phyloP scores from a whole-genome alignment of 768 basidiomycete species.

The Cyathus striatus region DNA sequence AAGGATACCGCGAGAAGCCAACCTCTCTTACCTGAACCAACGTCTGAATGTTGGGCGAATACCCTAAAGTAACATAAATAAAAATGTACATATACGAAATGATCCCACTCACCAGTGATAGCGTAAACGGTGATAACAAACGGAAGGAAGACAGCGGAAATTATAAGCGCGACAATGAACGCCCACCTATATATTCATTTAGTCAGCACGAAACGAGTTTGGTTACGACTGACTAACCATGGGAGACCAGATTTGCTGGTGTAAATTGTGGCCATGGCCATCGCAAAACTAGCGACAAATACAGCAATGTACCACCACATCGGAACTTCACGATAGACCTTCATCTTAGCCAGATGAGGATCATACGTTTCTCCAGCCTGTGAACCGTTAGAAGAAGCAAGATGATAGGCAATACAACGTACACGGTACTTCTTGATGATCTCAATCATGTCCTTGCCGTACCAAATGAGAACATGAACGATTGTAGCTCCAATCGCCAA shows the following conservation, averaged over 20 bases:
- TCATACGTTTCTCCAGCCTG: constrained; percentile 35
- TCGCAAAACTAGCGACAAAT: constrained; percentile 37
- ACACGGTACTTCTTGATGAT: constrained; percentile 39
- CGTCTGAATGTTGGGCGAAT: constrained; percentile 29
- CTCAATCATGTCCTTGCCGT: constrained; percentile 39
- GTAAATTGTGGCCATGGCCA: constrained; percentile 52
- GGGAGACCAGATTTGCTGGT: constrained; percentile 48
- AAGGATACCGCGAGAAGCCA: background rate
- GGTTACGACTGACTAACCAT: constrained; percentile 46
- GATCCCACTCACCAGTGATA: constrained; percentile 42
- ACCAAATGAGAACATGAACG: constrained; percentile 49
- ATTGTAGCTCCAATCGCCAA: constrained; percentile 42
- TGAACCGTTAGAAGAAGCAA: background rate
- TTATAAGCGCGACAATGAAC: constrained; percentile 44
- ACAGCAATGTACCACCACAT: constrained; percentile 47
- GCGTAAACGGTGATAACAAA: constrained; percentile 52
- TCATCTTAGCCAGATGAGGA: constrained; percentile 56
- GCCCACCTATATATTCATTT: constrained; percentile 36
- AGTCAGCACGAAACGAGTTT: background rate
- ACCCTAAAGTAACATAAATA: too few relatives aligned
- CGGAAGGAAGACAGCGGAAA: constrained; percentile 43
- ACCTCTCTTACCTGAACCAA: constrained; percentile 25
- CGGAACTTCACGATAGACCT: constrained; percentile 35
- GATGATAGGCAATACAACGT: constrained; percentile 1
- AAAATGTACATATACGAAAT: too few relatives aligned